These are phyloP conservation scores for Symbiodinium natans DNA, from an alignment of 73 alveolate species.

Conservation along the genomic window DNA sequence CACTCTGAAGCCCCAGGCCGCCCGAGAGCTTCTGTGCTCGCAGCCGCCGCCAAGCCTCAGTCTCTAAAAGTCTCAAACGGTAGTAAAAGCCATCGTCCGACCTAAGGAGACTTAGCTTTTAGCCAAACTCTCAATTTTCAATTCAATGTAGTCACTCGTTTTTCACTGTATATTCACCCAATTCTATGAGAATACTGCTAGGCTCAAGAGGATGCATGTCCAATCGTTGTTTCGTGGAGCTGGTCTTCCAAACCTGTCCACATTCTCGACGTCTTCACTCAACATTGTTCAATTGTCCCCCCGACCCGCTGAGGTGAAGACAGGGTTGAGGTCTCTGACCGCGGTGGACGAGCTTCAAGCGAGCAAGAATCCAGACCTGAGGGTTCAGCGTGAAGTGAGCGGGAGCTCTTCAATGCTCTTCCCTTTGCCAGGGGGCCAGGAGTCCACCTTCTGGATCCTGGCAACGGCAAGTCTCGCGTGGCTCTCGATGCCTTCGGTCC, in stretches of 20 bases:
- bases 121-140: too few species aligned
- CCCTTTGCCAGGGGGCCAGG: background rate
- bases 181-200: too few species aligned
- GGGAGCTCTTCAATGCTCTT: background rate
- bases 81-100: too few species aligned
- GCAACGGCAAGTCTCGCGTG: background rate
- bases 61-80: too few species aligned
- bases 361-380: constrained; percentile 78
- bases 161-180: too few species aligned
- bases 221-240: too few species aligned
- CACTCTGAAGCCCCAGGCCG: background rate
- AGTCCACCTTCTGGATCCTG: background rate
- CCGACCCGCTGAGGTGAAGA: background rate
- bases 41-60: constrained; percentile 74
- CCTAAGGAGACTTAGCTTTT: too few species aligned
- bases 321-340: constrained; percentile 85
- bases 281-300: background rate
- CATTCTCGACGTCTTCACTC: background rate
- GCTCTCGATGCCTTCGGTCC: background rate
- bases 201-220: too few species aligned
- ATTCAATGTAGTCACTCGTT: too few species aligned
- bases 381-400: too few species aligned
- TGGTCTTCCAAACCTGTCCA: too few species aligned
- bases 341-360: constrained; percentile 67
- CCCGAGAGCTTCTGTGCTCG: constrained; percentile 49